Evolutionary conservation across 2,329 filamentous ascomycete genomes (phyloP).

Genomic region (Arthrinium puccinioides): DNA sequence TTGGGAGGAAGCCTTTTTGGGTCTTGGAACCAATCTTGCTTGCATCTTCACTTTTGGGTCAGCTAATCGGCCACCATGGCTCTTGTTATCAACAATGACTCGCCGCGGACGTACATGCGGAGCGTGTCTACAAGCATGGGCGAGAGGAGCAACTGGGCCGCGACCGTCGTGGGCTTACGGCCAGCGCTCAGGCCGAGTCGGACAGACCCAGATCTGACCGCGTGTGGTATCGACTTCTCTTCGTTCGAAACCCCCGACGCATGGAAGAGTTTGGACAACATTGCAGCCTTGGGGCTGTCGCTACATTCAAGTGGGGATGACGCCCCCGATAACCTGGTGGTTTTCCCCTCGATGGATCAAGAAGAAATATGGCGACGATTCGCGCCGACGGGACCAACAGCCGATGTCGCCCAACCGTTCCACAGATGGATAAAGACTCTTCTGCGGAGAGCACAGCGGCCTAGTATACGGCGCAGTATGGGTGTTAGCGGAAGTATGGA

Average conservation of each 20-base stretch:
- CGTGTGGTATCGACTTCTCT: constrained; percentile 26
- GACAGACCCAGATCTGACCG: constrained; percentile 16
- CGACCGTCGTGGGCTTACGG: constrained; percentile 20
- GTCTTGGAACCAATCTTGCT: constrained; percentile 36
- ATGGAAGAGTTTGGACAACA: constrained; percentile 32
- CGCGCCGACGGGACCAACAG: too few species aligned
- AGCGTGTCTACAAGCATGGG: constrained; percentile 30
- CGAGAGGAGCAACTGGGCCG: constrained; percentile 30
- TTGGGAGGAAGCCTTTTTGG: constrained; percentile 26
- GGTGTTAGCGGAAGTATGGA: constrained; percentile 5
- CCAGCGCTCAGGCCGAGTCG: constrained; percentile 19
- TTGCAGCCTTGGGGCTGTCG: constrained; percentile 30
- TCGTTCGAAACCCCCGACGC: constrained; percentile 22
- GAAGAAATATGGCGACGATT: too few species aligned
- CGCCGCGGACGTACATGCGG: constrained; percentile 25
- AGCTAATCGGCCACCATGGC: constrained; percentile 21
- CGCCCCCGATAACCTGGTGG: too few species aligned
- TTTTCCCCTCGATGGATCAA: too few species aligned
- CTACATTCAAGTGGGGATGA: constrained; percentile 23
- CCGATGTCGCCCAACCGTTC: constrained; percentile 40
- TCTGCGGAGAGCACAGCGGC: constrained; percentile 47
- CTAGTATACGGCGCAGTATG: constrained; percentile 15
- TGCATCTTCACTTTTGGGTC: constrained; percentile 15
- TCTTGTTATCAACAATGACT: constrained; percentile 16
- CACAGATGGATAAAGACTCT: constrained; percentile 68